Evolutionary conservation across 495 filamentous ascomycete genomes (phyloP), one percentile per base, ranked within the genome.

Genomic region (Aspergillus ellipticus): DNA sequence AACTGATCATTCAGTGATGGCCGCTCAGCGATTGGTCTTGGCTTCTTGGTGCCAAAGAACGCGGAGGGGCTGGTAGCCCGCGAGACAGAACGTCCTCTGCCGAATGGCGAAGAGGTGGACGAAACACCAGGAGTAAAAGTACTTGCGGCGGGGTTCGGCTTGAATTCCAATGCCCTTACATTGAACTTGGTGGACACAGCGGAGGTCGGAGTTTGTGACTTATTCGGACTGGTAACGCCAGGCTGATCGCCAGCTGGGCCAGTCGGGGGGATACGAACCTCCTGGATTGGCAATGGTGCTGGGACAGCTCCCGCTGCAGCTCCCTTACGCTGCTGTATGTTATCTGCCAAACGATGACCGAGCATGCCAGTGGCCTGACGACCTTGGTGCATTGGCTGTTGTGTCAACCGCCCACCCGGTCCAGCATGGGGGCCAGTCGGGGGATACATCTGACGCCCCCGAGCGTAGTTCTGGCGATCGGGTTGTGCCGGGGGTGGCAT

Each of bases 81-180:
- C 19, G 80, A 81, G n/a, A 79, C 70, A 47, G 74, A 78, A 28
- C 58, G 77, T 39, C 75, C 73, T 56, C 77, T 70, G 39, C 73
- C 66, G 58, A 79, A 81, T 2, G 83, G 76, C 48, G 80, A 79
- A 10, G 88, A 85, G 65, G 84, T 90, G 16, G 87, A 88, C 16
- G 82, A 76, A 55, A 75, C 77, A 55, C 70, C 72, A 59, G 82
- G 91, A 56, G 81, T 89, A 70, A 96, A 96, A 0, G 86, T 75
- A 42, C 77, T 84, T 3, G 90, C 90, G 37, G 87, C 85, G 8
- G 89, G 83, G 62, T 85, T 92, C 3, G 90, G 90, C 59, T 86
- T 83, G 72, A 96, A 96, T 63, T 95, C 91, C 62, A 84, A 79
- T 28, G 87, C 92, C 48, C 84, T 85, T 2, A 89, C 90, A 60